Percentiles rank a stretch among this genome's conserved stretches.
These are phyloP conservation scores for Farysia itapuensis DNA, from an alignment of 1,284 basidiomycete species.

Conservation along the genomic window DNA sequence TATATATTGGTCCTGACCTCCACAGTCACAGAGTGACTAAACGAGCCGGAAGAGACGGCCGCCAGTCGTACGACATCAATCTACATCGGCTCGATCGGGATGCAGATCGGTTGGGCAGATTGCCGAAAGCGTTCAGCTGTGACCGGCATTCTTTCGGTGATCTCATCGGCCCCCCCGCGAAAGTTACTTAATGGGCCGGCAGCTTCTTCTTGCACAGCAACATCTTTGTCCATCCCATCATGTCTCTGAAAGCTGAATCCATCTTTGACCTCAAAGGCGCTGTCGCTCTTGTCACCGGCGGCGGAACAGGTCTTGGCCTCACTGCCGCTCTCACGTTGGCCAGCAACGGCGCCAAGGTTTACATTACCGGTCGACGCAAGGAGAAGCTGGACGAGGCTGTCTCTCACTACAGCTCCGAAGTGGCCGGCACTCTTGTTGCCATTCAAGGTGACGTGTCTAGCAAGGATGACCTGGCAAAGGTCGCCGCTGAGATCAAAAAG, in stretches of 20 bases:
- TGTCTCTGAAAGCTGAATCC: conserved; percentile 7
- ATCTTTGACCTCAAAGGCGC: conserved; percentile 37
- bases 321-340: conserved; percentile 45
- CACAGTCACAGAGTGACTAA: no score
- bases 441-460: conserved; percentile 35
- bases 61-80: no score
- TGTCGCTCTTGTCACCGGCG: conserved; percentile 50
- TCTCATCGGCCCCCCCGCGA: no score
- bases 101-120: no score
- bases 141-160: no score
- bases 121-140: no score
- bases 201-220: no score
- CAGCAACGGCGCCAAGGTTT: conserved; percentile 50
- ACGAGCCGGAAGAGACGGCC: no score
- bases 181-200: no score
- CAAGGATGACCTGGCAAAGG: conserved; percentile 19
- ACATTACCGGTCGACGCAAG: conserved; percentile 45
- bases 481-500: conserved; percentile 13
- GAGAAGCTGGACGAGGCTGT: conserved; percentile 35
- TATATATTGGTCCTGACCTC: no score
- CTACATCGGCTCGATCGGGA: no score
- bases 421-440: conserved; percentile 13
- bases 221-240: no score
- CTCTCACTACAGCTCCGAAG: neutral
- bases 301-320: conserved; percentile 51